Base-by-base conservation (phyloP, 176 grass and related monocot genomes). In the Cenchrus fungigraminus region DNA sequence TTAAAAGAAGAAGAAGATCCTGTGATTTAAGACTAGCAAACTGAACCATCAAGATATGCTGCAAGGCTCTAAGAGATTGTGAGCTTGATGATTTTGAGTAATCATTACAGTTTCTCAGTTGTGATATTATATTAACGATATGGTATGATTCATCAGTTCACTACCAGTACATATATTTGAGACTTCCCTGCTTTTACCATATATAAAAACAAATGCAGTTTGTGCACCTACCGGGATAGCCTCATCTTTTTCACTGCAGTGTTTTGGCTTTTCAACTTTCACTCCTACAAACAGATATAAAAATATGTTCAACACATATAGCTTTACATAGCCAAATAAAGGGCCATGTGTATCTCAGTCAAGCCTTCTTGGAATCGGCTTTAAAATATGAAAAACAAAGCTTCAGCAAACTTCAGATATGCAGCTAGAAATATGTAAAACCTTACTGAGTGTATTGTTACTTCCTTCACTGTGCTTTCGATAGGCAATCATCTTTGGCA, bases 361-460 rank as follows among this genome's bases (percentile, higher is more conserved):
- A 83, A 77, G n/a, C 15, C 61, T 89, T 63, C 45, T 12, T 77
- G 56, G 13, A 12, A 53, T 31, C 55, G 82, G 57, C 54, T 77
- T 70, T 31, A 12, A 50, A 13, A 29, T 50, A 59, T 53, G 6
- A 51, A 74, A 6, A 65, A 6, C 20, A 82, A 58, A 16, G 64
- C 15, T 31, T 63, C 12, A 20, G 8, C 32, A 64, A 73, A 77
- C 13, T 73, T 19, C 43, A 65, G 74, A 65, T 17, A 56, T 71
- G 47, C 25, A 63, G 42, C 25, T 59, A 68, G 59, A 71, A 72
- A 76, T 50, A 84, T 66, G 52, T 54, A 87, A 74, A 71, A 81
- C 75, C 92, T 90, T 90, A 94, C 87, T 87, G 8, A 81, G 74
- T 2, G 82, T 50, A 66, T 72, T 86, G 45, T 31, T 74, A 83